phyloP scores from a whole-genome alignment of 1,139 yeast species.

The Kurtzmaniella quercitrusa region DNA sequence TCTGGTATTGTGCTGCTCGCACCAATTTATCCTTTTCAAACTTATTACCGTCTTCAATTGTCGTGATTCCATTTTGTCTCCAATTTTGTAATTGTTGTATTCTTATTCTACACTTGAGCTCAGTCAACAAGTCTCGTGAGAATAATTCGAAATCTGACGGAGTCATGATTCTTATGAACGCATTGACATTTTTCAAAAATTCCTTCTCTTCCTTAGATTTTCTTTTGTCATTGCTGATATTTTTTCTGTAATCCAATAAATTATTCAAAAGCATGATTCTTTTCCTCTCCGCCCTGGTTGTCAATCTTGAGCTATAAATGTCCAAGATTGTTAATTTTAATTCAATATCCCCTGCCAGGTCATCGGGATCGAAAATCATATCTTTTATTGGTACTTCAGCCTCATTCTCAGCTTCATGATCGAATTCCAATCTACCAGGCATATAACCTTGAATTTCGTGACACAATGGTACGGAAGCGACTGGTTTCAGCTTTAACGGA shows the following conservation, averaged over 20 bases:
- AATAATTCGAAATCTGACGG: slow-evolving; percentile 74
- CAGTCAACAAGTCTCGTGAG: slow-evolving; percentile 67
- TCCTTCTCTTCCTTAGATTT: slow-evolving; percentile 90
- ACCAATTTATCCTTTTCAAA: slow-evolving; percentile 84
- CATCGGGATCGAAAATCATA: slow-evolving; percentile 93
- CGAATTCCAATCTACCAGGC: slow-evolving; percentile 98
- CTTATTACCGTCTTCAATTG: slow-evolving; percentile 76
- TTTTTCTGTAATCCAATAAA: slow-evolving; percentile 79
- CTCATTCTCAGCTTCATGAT: slow-evolving; percentile 92
- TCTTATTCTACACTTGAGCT: slow-evolving; percentile 72
- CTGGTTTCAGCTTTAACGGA: slow-evolving; percentile 78
- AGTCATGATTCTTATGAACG: slow-evolving; percentile 77
- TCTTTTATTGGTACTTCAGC: slow-evolving; percentile 94
- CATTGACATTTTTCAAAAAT: slow-evolving; percentile 65
- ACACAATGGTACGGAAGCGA: slow-evolving; percentile 91
- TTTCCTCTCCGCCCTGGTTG: slow-evolving; percentile 90
- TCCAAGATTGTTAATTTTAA: slow-evolving; percentile 82
- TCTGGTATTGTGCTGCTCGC: slow-evolving; percentile 55
- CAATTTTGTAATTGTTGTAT: slow-evolving; percentile 91
- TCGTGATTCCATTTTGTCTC: slow-evolving; percentile 84
- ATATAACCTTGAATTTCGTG: slow-evolving; percentile 96
- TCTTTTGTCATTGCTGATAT: slow-evolving; percentile 70
- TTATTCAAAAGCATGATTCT: slow-evolving; percentile 73
- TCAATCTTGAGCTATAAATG: slow-evolving; percentile 83
- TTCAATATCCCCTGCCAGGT: slow-evolving; percentile 81